Percentiles rank a stretch among this genome's conserved stretches.
Evolutionary conservation across 2,329 filamentous ascomycete species (phyloP).

Genomic region (Blastomyces silverae): DNA sequence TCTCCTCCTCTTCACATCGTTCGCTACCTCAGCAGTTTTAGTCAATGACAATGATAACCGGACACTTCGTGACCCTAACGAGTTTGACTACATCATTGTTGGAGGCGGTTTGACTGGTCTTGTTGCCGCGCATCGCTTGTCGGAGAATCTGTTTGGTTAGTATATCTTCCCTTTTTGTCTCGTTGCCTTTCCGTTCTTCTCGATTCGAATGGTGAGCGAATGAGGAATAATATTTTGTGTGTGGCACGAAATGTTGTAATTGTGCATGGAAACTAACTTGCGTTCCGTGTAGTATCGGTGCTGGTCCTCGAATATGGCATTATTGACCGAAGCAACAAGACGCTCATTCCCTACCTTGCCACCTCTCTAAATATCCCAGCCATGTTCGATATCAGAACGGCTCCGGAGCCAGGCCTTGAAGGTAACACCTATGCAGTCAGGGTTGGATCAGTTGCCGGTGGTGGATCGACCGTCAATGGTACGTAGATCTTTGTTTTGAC

Average conservation of each 20-base stretch:
- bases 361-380: slow-evolving; percentile 21
- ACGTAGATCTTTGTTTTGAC: slow-evolving; percentile 24
- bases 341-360: slow-evolving; percentile 17
- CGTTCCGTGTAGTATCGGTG: slow-evolving; percentile 18
- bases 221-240: not conserved
- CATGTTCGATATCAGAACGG: slow-evolving; percentile 30
- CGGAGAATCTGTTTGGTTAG: slow-evolving; percentile 13
- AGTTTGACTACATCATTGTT: slow-evolving; percentile 17
- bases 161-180: not conserved
- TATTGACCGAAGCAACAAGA: slow-evolving; percentile 21
- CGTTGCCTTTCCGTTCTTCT: not conserved
- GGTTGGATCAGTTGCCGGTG: slow-evolving; percentile 36
- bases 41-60: not conserved
- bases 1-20: slow-evolving; percentile 6
- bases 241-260: not conserved
- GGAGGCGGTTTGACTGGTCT: slow-evolving; percentile 16
- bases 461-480: slow-evolving; percentile 37
- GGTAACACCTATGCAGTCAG: slow-evolving; percentile 26
- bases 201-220: not conserved
- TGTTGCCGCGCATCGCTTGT: slow-evolving; percentile 15
- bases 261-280: not conserved
- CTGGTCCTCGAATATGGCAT: slow-evolving; percentile 23
- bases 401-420: slow-evolving; percentile 28
- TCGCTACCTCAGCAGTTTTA: slow-evolving; percentile 8
- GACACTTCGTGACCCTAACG: not conserved